Conservation (phyloP, 164 flowering plant species). For the Aristolochia fimbriata region DNA sequence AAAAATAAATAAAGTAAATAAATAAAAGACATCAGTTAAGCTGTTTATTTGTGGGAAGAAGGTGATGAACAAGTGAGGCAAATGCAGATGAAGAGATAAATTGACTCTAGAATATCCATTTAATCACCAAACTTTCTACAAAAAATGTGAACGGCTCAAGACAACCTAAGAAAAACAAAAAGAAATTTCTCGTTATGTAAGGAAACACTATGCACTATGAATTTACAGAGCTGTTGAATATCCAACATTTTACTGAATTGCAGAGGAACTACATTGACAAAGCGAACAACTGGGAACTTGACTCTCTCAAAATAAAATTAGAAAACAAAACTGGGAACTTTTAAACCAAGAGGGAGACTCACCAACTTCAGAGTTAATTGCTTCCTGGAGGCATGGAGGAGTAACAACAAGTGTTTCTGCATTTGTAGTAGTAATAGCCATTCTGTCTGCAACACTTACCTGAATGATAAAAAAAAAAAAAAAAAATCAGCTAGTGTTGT, state of each 20-base stretch:
- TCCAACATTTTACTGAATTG: background rate
- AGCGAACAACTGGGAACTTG: background rate
- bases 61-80: background rate
- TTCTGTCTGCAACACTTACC: conserved; percentile 83
- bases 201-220: background rate
- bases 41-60: background rate
- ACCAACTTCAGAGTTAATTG: conserved; percentile 71
- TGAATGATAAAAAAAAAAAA: conserved; percentile 12
- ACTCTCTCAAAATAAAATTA: background rate
- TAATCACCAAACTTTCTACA: background rate
- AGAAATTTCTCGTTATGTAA: too few species aligned
- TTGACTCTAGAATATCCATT: background rate
- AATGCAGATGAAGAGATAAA: background rate
- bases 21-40: background rate
- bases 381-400: conserved; percentile 81
- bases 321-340: background rate
- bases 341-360: conserved; percentile 5
- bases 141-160: background rate
- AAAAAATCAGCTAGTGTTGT: background rate
- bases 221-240: background rate
- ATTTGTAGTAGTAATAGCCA: conserved; percentile 61
- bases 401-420: conserved; percentile 73
- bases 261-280: background rate
- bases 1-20: background rate
- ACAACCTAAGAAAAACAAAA: too few species aligned